A percentile compares a stretch with the other conserved stretches of the same genome.
Evolutionary conservation across 2,329 filamentous ascomycete genomes (phyloP).

Genomic region (Paraconiothyrium brasiliense): DNA sequence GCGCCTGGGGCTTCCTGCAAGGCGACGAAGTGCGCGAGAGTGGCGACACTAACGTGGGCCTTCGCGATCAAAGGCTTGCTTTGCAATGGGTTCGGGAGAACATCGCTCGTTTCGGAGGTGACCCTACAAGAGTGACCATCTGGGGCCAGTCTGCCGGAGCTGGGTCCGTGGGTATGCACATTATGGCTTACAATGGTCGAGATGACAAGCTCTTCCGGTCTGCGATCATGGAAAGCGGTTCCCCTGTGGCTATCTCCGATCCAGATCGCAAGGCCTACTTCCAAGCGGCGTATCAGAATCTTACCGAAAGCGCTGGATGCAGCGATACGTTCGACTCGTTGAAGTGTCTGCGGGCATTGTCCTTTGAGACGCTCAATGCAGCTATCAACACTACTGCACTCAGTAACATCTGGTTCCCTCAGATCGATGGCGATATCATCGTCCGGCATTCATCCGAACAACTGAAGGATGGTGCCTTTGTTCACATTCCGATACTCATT

Average conservation of each 20-base stretch:
- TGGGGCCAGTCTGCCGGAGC: slow-evolving; percentile 57
- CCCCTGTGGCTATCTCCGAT: slow-evolving; percentile 36
- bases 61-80: slow-evolving; percentile 57
- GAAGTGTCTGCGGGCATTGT: slow-evolving; percentile 64
- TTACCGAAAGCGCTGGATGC: slow-evolving; percentile 26
- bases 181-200: slow-evolving; percentile 59
- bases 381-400: slow-evolving; percentile 58
- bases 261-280: background rate
- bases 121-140: slow-evolving; percentile 55
- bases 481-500: slow-evolving; percentile 69
- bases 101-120: slow-evolving; percentile 56
- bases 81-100: slow-evolving; percentile 58
- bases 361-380: slow-evolving; percentile 67
- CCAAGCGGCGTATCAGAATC: background rate
- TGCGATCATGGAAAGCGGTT: slow-evolving; percentile 58
- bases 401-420: slow-evolving; percentile 51
- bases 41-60: slow-evolving; percentile 59
- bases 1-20: slow-evolving; percentile 71
- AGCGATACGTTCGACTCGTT: slow-evolving; percentile 33
- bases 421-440: slow-evolving; percentile 67
- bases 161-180: slow-evolving; percentile 53
- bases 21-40: slow-evolving; percentile 35
- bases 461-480: slow-evolving; percentile 66
- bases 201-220: slow-evolving; percentile 60
- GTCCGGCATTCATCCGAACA: slow-evolving; percentile 62